phyloP scores from a whole-genome alignment of 495 filamentous ascomycete species.

The Penicilliopsis zonata region DNA sequence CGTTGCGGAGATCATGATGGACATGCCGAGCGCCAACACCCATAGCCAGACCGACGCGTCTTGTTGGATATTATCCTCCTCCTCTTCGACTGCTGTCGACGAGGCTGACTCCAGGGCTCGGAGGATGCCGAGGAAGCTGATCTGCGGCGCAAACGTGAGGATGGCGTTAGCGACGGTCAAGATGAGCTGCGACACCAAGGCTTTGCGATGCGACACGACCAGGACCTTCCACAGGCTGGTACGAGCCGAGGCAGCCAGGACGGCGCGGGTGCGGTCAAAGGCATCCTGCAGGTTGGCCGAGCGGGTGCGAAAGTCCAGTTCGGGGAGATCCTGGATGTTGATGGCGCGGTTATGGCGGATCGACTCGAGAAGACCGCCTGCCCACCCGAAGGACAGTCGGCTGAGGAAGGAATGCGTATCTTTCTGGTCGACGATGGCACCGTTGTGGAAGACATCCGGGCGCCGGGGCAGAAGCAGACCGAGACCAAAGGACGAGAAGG shows the following conservation, averaged over 20 bases:
- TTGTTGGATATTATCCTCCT: no score
- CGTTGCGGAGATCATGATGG: not conserved
- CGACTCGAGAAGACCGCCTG: slow-evolving; percentile 34
- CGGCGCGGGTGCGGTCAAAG: slow-evolving; percentile 39
- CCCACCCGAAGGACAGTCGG: slow-evolving; percentile 57
- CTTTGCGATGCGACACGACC: slow-evolving; percentile 37
- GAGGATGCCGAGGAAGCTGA: slow-evolving; percentile 54
- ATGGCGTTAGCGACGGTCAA: slow-evolving; percentile 41
- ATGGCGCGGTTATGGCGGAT: slow-evolving; percentile 43
- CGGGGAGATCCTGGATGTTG: slow-evolving; percentile 46
- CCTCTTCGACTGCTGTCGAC: no score
- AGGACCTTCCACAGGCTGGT: slow-evolving; percentile 54
- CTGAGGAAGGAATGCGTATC: slow-evolving; percentile 45
- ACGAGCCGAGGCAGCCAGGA: no score
- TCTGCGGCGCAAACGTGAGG: slow-evolving; percentile 56
- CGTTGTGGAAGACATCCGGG: slow-evolving; percentile 48
- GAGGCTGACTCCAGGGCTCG: slow-evolving; percentile 25
- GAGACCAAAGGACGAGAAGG: slow-evolving; percentile 15
- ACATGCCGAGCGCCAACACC: not conserved
- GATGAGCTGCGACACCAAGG: slow-evolving; percentile 40
- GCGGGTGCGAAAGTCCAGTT: slow-evolving; percentile 18
- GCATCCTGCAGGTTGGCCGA: slow-evolving; percentile 17
- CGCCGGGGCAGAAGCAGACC: slow-evolving; percentile 46
- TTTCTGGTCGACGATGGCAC: slow-evolving; percentile 50
- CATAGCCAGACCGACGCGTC: slow-evolving; percentile 3